These are phyloP conservation scores for Pichia sp. DNA, from an alignment of 1,139 yeast genomes.

Conservation along the genomic window DNA sequence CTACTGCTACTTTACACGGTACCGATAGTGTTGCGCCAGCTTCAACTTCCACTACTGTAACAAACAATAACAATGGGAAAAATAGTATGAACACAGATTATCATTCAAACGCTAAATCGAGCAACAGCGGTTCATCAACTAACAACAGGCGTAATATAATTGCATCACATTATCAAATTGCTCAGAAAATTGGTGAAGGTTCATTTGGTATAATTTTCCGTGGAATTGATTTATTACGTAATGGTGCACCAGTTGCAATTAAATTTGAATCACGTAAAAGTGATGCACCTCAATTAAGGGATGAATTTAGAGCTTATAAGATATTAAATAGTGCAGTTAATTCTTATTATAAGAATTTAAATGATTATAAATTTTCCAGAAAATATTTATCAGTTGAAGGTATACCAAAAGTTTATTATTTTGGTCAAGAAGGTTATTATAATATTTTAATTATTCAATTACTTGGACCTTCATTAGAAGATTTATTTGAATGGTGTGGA, in stretches of 20 bases:
- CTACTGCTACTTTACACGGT: too few relatives aligned
- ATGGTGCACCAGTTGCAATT: constrained; percentile 70
- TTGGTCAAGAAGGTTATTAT: constrained; percentile 77
- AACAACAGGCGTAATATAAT: constrained; percentile 34
- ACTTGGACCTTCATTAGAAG: constrained; percentile 72
- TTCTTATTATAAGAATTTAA: constrained; percentile 19
- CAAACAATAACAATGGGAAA: background rate
- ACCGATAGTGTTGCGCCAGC: too few relatives aligned
- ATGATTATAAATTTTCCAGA: constrained; percentile 11
- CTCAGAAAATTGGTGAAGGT: constrained; percentile 96
- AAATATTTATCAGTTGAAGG: constrained; percentile 39
- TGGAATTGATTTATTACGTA: constrained; percentile 71
- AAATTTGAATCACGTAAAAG: constrained; percentile 83
- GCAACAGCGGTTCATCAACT: too few relatives aligned
- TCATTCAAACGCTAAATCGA: background rate
- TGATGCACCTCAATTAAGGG: constrained; percentile 96
- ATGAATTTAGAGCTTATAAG: constrained; percentile 89
- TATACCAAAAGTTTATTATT: constrained; percentile 89
- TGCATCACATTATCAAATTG: constrained; percentile 83
- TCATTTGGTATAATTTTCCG: constrained; percentile 96
- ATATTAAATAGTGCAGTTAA: constrained; percentile 54
- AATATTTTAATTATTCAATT: constrained; percentile 67
- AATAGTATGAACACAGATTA: background rate
- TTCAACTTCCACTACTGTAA: background rate
- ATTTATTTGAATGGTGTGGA: constrained; percentile 77